Percentiles rank a stretch among this genome's conserved stretches.
Conservation (phyloP, 768 basidiomycete species). For the Leccinum aurantiacum region DNA sequence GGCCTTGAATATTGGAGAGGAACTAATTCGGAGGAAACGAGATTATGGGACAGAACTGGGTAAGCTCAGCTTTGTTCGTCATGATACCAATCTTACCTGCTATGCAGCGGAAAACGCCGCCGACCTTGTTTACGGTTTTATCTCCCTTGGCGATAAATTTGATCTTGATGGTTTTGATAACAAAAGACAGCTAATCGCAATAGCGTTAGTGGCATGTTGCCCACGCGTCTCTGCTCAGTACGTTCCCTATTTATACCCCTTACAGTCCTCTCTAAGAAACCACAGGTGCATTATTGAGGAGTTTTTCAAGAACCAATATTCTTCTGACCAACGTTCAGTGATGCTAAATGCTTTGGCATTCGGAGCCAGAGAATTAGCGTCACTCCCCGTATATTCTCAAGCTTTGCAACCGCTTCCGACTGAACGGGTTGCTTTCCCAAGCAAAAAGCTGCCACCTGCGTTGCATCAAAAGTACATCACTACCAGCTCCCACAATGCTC, state of each 20-base stretch:
- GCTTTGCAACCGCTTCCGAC: slow-evolving; percentile 32
- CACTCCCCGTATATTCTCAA: slow-evolving; percentile 36
- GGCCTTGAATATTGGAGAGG: slow-evolving; percentile 77
- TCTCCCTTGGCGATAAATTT: slow-evolving; percentile 80
- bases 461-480: slow-evolving; percentile 71
- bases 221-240: slow-evolving; percentile 82
- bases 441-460: slow-evolving; percentile 69
- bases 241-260: slow-evolving; percentile 27
- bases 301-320: slow-evolving; percentile 93
- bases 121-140: slow-evolving; percentile 69
- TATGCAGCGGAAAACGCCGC: slow-evolving; percentile 86
- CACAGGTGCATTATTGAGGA: slow-evolving; percentile 81
- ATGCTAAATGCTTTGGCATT: slow-evolving; percentile 86
- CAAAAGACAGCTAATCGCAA: slow-evolving; percentile 73
- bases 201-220: slow-evolving; percentile 76
- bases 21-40: slow-evolving; percentile 79
- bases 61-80: slow-evolving; percentile 28
- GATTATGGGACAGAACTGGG: slow-evolving; percentile 88
- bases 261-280: slow-evolving; percentile 4
- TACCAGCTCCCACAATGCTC: slow-evolving; percentile 37
- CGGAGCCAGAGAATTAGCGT: slow-evolving; percentile 81
- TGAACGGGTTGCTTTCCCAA: slow-evolving; percentile 63
- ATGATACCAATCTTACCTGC: slow-evolving; percentile 1
- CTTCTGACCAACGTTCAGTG: slow-evolving; percentile 77
- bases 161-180: slow-evolving; percentile 78